These are phyloP conservation scores for Leishmania martiniquensis DNA, from an alignment of 208 protist genomes.

Conservation along the genomic window DNA sequence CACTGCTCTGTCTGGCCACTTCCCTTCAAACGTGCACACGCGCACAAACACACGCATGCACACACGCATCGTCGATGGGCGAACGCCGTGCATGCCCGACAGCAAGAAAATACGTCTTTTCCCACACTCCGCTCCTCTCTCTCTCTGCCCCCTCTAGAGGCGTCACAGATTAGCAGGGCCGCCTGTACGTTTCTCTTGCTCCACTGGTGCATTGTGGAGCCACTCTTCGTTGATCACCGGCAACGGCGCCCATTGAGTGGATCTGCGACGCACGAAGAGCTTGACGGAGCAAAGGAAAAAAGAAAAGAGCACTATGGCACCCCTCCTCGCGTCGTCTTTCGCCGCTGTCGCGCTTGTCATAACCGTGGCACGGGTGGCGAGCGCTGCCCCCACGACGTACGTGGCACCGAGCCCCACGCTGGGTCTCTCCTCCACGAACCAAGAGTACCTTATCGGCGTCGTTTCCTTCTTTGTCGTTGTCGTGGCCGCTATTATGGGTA, in stretches of 20 bases:
- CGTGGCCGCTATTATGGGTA: slow-evolving; percentile 59
- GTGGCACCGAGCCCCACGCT: slow-evolving; percentile 46
- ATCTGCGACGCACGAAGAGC: background rate
- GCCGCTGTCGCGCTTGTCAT: background rate
- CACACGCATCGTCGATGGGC: background rate
- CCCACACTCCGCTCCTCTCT: background rate
- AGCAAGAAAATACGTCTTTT: background rate
- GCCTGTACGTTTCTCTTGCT: background rate
- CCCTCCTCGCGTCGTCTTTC: background rate
- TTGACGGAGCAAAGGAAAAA: background rate
- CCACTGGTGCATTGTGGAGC: background rate
- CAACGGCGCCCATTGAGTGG: background rate
- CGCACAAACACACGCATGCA: slow-evolving; percentile 3
- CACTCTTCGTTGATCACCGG: background rate
- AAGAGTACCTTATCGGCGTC: slow-evolving; percentile 85
- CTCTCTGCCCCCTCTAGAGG: background rate
- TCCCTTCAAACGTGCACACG: background rate
- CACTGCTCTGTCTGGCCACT: background rate
- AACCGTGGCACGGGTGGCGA: slow-evolving; percentile 5
- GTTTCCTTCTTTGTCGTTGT: slow-evolving; percentile 59
- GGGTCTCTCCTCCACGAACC: slow-evolving; percentile 43
- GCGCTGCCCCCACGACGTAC: slow-evolving; percentile 34
- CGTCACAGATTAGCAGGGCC: background rate
- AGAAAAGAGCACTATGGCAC: background rate
- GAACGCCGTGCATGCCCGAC: background rate